A percentile compares a stretch with the other conserved stretches of the same genome.
phyloP scores from a whole-genome alignment of 441 rosid species.

The Populus trichocarpa region DNA sequence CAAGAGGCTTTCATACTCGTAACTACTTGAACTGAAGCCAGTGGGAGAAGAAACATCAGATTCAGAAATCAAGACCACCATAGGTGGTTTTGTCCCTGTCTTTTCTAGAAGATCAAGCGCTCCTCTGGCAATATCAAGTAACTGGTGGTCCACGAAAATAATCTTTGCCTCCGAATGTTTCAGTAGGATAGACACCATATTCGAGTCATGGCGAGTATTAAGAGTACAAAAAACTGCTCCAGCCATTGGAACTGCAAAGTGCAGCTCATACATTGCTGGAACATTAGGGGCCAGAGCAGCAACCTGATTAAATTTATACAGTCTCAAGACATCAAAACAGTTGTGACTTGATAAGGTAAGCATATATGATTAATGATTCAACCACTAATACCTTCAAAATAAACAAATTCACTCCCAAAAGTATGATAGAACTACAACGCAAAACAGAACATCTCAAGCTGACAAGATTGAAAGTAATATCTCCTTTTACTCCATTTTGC shows the following conservation, averaged over 20 bases:
- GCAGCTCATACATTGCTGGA: conserved; percentile 84
- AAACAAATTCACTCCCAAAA: neutral
- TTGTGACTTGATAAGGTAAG: neutral
- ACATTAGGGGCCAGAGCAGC: conserved; percentile 71
- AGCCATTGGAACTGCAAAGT: conserved; percentile 85
- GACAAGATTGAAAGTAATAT: neutral
- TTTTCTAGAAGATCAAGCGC: conserved; percentile 52
- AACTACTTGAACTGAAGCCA: conserved; percentile 1
- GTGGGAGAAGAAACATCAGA: conserved; percentile 6
- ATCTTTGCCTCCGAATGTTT: conserved; percentile 64
- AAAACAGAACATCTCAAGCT: neutral
- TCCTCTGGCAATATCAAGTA: conserved; percentile 45
- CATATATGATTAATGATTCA: neutral
- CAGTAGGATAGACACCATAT: conserved; percentile 54
- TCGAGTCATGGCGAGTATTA: conserved; percentile 66
- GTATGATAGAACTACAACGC: neutral
- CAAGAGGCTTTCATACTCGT: conserved; percentile 54
- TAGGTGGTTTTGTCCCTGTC: conserved; percentile 31
- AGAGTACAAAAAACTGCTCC: conserved; percentile 80
- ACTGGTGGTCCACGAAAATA: conserved; percentile 64
- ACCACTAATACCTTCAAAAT: neutral
- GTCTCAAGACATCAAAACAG: neutral
- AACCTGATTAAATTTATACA: conserved; percentile 39
- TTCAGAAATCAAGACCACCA: conserved; percentile 41
- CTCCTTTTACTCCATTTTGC: neutral